phyloP scores from a whole-genome alignment of 1,284 basidiomycete species.

The Ganoderma boninense region DNA sequence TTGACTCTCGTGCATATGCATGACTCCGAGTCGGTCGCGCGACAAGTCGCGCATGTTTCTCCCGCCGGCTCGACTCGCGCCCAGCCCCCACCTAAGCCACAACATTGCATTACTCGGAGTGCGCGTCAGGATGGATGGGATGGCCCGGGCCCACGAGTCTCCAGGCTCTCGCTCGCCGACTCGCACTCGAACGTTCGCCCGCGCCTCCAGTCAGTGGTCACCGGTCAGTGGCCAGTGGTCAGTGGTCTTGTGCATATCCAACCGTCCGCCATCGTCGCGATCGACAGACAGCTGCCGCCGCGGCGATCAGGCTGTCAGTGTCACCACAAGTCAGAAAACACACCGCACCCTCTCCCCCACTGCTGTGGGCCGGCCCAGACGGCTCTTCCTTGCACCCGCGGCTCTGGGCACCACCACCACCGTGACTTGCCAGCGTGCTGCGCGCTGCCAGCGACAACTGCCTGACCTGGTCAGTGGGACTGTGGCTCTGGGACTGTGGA shows the following conservation, averaged over 20 bases:
- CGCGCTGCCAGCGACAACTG: too few species aligned
- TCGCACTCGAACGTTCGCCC: background rate
- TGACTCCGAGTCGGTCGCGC: background rate
- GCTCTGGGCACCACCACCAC: background rate
- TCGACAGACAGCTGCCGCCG: background rate
- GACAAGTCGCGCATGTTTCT: background rate
- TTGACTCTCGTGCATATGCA: background rate
- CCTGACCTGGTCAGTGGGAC: too few species aligned
- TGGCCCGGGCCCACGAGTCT: too few species aligned
- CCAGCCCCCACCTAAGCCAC: too few species aligned
- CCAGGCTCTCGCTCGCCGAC: too few species aligned
- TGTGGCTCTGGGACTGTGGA: background rate
- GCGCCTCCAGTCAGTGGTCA: background rate
- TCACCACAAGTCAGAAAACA: background rate
- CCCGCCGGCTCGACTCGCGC: background rate
- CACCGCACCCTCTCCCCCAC: background rate
- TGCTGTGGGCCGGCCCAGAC: too few species aligned
- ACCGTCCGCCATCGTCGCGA: background rate
- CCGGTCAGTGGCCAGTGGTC: too few species aligned
- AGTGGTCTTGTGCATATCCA: background rate
- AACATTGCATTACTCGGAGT: background rate
- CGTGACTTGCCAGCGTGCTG: too few species aligned
- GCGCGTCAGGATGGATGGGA: background rate
- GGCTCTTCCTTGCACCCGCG: background rate
- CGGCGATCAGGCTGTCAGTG: background rate